phyloP scores from a whole-genome alignment of 2,329 filamentous ascomycete genomes.

The Ophiosphaerella korrae region DNA sequence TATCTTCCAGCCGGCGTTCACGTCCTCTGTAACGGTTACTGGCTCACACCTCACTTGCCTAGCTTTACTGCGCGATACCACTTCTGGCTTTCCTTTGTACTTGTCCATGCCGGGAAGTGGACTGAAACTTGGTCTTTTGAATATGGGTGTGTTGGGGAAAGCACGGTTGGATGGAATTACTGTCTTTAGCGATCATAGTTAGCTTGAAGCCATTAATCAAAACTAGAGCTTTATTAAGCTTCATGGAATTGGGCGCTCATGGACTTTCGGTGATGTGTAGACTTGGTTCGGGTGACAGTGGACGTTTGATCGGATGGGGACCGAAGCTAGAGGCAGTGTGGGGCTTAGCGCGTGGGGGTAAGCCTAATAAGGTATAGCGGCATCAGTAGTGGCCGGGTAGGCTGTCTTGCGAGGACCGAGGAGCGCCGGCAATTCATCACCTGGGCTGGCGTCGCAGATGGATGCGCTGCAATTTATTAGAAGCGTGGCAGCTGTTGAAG shows the following conservation, averaged over 20 bases:
- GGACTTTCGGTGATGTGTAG: neutral
- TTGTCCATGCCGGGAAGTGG: neutral
- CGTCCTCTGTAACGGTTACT: neutral
- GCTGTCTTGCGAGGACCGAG: slow-evolving; percentile 18
- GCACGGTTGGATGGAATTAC: neutral
- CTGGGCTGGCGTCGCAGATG: slow-evolving; percentile 21
- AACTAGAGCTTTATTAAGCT: neutral
- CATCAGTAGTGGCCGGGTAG: neutral
- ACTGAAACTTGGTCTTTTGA: neutral
- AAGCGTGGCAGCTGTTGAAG: slow-evolving; percentile 5
- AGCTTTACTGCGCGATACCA: slow-evolving; percentile 9
- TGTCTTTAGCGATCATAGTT: slow-evolving; percentile 2
- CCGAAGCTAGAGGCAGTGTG: slow-evolving; percentile 10
- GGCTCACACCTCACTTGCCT: neutral
- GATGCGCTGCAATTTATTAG: slow-evolving; percentile 11
- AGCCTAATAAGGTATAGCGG: slow-evolving; percentile 11
- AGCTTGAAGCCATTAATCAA: neutral
- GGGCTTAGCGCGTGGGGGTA: slow-evolving; percentile 19
- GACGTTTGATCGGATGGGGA: slow-evolving; percentile 3
- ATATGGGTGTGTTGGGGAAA: neutral
- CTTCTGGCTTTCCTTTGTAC: slow-evolving; percentile 1
- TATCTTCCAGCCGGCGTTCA: slow-evolving; percentile 1
- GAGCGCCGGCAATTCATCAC: slow-evolving; percentile 36
- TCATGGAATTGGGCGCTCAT: neutral
- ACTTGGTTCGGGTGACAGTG: too few species aligned